Evolutionary conservation across 148 eudicot species (phyloP).

Genomic region (Oxyria digyna): DNA sequence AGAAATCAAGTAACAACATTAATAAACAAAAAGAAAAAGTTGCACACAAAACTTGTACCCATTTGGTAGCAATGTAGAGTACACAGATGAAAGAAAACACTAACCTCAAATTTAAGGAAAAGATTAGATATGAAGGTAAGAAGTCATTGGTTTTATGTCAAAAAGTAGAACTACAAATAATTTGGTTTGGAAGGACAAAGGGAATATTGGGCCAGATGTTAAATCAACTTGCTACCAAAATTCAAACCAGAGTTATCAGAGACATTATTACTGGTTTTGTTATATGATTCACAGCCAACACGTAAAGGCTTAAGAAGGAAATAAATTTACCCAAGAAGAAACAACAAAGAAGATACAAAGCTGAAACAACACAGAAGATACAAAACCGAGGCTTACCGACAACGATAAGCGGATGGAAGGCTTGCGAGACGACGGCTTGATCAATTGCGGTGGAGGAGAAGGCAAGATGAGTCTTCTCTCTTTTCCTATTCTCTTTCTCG

Average conservation of each 20-base stretch:
- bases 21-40: neutral
- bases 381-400: too few relatives aligned
- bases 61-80: conserved; percentile 15
- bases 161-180: neutral
- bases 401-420: too few relatives aligned
- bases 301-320: neutral
- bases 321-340: neutral
- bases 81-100: neutral
- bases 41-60: too few relatives aligned
- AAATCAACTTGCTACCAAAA: neutral
- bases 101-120: conserved; percentile 59
- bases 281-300: neutral
- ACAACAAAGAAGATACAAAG: too few relatives aligned
- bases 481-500: too few relatives aligned
- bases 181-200: neutral
- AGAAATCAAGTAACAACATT: neutral
- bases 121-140: neutral
- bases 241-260: neutral
- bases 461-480: too few relatives aligned
- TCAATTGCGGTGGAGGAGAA: too few relatives aligned
- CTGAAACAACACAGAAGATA: too few relatives aligned
- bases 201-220: neutral
- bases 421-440: too few relatives aligned
- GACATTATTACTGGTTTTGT: neutral
- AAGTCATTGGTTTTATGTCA: neutral